Evolutionary conservation across 2,329 filamentous ascomycete genomes (phyloP), one percentile per base, ranked within the genome.

Genomic region (Aspergillus hiratsukae): DNA sequence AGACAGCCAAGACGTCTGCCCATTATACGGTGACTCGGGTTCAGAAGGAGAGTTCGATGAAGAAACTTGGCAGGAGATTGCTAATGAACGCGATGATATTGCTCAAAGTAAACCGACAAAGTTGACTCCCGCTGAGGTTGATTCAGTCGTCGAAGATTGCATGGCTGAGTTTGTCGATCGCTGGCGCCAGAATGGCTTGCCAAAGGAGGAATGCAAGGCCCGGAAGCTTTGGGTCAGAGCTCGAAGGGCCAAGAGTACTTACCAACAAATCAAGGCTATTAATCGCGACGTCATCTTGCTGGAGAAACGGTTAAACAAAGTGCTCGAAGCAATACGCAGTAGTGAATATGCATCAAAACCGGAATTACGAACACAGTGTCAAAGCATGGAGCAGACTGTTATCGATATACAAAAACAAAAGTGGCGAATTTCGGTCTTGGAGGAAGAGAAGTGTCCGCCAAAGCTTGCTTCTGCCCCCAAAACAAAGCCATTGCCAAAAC

Each of bases 321-420:
- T 85, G 17, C 78, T 78, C 9, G 64, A 76, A 1, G 79, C 84
- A 21, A 83, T 91, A 35, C 60, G 78, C 23, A 63, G 69, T 1
- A 74, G 80, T 17, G 68, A 77, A 29, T 90, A 86, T 53, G 48
- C 82, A 69, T 72, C 10, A 81, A 75, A 7, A 73, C 76, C 23
- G 64, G 78, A 85, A 14, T 67, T 94, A 14, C 73, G 77, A 27
- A 74, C 72, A 5, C 82, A 85, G 63, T 85, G 85, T 50, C 72
- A 75, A 10, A 80, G 75, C 37, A 75, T 96, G 54, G 85, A 93
- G 57, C 75, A 78, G 4, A 90, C 80, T 3, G 73, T 96, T 0
- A 80, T 83, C 37, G 81, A 88, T 54, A 81, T 82, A 50, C 69
- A 78, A 60, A 64, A 65, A 27, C 64, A 67, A 25, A 67, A 68